Conservation (phyloP, 495 filamentous ascomycete genomes). For the Viridothelium virens region DNA sequence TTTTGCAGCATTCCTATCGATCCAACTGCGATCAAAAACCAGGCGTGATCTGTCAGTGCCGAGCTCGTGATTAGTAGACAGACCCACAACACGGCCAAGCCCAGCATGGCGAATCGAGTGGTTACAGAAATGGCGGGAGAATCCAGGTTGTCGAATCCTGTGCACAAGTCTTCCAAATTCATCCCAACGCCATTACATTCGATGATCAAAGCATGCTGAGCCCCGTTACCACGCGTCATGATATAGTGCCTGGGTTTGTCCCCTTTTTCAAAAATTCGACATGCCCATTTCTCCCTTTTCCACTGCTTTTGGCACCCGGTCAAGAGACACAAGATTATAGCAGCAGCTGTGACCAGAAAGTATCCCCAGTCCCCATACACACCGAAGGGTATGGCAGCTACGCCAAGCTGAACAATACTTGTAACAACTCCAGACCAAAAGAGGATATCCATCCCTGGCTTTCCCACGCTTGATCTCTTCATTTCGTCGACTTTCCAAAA, state of each 20-base stretch:
- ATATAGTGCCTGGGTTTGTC: constrained; percentile 10
- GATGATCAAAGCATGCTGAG: constrained; percentile 17
- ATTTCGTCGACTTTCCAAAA: constrained; percentile 11
- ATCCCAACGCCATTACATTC: constrained; percentile 11
- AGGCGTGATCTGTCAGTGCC: constrained; percentile 13
- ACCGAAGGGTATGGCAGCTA: constrained; percentile 41
- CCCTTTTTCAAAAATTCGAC: constrained; percentile 4
- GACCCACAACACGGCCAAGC: constrained; percentile 12
- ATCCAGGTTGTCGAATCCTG: constrained; percentile 2
- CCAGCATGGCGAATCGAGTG: constrained; percentile 10
- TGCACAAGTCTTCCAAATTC: constrained; percentile 14
- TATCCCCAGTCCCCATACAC: constrained; percentile 31
- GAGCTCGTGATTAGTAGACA: constrained; percentile 18
- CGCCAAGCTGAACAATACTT: constrained; percentile 39
- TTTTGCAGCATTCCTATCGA: constrained; percentile 16
- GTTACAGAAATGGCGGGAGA: constrained; percentile 12
- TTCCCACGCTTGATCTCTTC: constrained; percentile 4
- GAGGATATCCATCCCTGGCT: constrained; percentile 23
- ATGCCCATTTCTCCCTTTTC: constrained; percentile 16
- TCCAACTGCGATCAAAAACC: constrained; percentile 14
- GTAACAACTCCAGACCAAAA: constrained; percentile 35
- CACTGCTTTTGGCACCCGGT: constrained; percentile 32
- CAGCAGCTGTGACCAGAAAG: constrained; percentile 14
- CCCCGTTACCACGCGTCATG: constrained; percentile 16
- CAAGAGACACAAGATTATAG: constrained; percentile 25